Conservation (phyloP, 176 grass and related monocot genomes). For the Aegilops speltoides region DNA sequence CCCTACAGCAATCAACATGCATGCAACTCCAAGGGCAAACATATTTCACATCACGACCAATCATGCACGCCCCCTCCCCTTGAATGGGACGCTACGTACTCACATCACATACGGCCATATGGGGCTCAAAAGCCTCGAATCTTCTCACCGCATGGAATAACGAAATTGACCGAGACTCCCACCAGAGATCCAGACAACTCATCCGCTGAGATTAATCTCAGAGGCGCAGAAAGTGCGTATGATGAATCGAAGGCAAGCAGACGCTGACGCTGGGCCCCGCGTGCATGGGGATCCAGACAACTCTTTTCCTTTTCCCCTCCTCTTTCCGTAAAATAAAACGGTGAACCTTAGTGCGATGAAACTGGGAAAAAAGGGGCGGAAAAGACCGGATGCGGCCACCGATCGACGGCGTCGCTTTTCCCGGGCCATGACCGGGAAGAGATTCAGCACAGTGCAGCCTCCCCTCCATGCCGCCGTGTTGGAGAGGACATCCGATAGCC, state of each 20-base stretch:
- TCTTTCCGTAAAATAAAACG: too few relatives aligned
- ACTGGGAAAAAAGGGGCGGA: background rate
- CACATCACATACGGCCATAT: background rate
- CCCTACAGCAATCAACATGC: conserved; percentile 12
- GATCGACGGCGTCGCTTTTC: conserved; percentile 24
- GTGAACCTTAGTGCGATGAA: too few relatives aligned
- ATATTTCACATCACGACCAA: conserved; percentile 22
- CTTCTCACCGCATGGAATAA: background rate
- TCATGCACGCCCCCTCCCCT: background rate
- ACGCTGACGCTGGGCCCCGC: background rate
- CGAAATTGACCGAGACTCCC: background rate
- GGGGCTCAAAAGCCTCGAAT: background rate
- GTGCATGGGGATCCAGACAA: background rate
- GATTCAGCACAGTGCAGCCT: background rate
- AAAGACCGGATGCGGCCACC: conserved; percentile 12
- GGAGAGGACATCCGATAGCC: background rate
- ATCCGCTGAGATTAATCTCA: background rate
- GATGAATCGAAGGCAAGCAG: background rate
- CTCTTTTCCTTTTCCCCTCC: too few relatives aligned
- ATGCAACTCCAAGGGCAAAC: background rate
- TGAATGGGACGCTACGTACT: background rate
- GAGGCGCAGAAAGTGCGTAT: too few relatives aligned
- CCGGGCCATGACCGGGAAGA: conserved; percentile 9
- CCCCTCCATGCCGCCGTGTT: conserved; percentile 31
- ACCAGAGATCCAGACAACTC: background rate